Evolutionary conservation across 495 filamentous ascomycete genomes (phyloP), one percentile per base, ranked within the genome.

Genomic region (Penicillium argentinense): DNA sequence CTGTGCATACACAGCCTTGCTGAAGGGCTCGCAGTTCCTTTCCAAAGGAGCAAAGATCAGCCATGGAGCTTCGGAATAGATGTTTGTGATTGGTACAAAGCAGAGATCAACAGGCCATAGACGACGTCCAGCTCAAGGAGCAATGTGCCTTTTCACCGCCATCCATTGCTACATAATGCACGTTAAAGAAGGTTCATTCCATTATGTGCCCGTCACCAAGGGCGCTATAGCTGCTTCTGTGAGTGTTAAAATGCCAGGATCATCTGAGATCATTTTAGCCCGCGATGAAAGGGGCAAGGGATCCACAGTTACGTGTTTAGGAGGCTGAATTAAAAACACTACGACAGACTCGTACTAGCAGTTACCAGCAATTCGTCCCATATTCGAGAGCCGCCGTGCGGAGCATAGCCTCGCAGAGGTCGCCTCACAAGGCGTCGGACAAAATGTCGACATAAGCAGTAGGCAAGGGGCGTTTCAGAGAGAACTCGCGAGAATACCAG

Each of bases 351-450:
- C 7, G 9, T 2, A 33, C 13, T 33, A 5, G 13, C n/a, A 8
- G 17, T 33, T 33, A 33, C 29, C 4, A 33, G 29, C 12, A 13
- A 3, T 32, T 32, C n/a, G n/a, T n/a, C 16, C n/a, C 5, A 13
- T 32, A 2, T 13, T 6, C n/a, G 3, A 6, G 21, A 45, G 42
- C 30, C 32, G 29, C 30, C 34, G 32, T 17, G 24, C 29, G 12
- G 12, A 26, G 22, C 42, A 45, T 38, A 26, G 42, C 42, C 32
- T 45, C 21, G 21, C 23, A 6, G n/a, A 13, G 17, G 29, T 14
- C 29, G n/a, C 29, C n/a, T 33, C 29, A 33, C 29, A n/a, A 33
- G 29, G 29, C n/a, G 4, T 12, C 29, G 8, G 29, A 4, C 18
- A 12, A 36, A 18, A 17, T 17, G 32, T 34, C 5, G 9, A 18